Base-by-base conservation (phyloP, 2,329 filamentous ascomycete species). In the Emergomyces pasteurianus region DNA sequence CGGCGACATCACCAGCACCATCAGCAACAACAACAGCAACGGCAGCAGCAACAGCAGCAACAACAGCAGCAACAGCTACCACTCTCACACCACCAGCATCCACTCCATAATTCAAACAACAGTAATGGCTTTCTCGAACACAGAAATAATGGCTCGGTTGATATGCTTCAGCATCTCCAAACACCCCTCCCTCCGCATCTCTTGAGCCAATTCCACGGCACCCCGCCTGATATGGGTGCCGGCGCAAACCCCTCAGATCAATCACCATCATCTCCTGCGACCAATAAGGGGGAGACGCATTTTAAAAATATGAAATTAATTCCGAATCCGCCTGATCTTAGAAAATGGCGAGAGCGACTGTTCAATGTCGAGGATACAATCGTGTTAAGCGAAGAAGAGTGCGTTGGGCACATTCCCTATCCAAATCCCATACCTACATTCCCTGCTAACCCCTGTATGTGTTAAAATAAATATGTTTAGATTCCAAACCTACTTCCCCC, bases 401-500 rank as follows among this genome's bases (percentile, higher is more conserved):
- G 80, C 65, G 80, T 72, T 18, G 10, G 26, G 38, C 26, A 52
- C n/a, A 49, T 28, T 58, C 53, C 58, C 18, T 38, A 34, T n/a
- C n/a, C n/a, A n/a, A n/a, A n/a, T n/a, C n/a, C n/a, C n/a, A n/a
- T n/a, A n/a, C n/a, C n/a, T n/a, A n/a, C n/a, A n/a, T n/a, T n/a
- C n/a, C n/a, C 26, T 31, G 59, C 43, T 47, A 58, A 58, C 40
- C 59, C 21, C 14, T n/a, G 34, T 31, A n/a, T 5, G 47, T 38
- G 60, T 14, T 7, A 3, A 3, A 7, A 31, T 31, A n/a, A 62
- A 28, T 59, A 49, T 54, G 53, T 49, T 53, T 65, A 89, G 86
- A 69, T 91, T 88, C 70, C 83, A 89, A 68, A 90, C 83, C 7
- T 92, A 92, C 73, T 92, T 91, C 68, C 88, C 88, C 0, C 88